A percentile compares a stretch with the other conserved stretches of the same genome.
Conservation (phyloP, 1,284 basidiomycete genomes). For the Malassezia sympodialis region DNA sequence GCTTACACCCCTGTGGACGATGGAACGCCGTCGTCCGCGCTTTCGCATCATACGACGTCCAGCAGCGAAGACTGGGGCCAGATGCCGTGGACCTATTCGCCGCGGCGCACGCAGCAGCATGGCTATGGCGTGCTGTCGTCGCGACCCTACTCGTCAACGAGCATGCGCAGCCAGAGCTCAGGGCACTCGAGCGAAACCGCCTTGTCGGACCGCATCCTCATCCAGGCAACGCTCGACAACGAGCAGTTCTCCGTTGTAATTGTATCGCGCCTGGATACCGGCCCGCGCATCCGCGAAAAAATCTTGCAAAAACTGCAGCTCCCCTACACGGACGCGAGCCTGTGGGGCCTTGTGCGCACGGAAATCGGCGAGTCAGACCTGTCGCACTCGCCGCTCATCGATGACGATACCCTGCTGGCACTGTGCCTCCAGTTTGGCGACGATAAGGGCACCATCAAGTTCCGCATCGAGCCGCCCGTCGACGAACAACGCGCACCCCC, state of each 20-base stretch:
- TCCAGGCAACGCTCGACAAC: conserved; percentile 47
- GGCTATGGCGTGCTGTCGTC: background rate
- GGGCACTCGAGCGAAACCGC: background rate
- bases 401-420: conserved; percentile 41
- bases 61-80: background rate
- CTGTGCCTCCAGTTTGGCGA: conserved; percentile 44
- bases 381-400: conserved; percentile 30
- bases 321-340: background rate
- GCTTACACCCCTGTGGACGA: background rate
- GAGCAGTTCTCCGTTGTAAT: conserved; percentile 46
- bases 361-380: conserved; percentile 40
- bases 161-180: conserved; percentile 6
- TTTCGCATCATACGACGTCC: background rate
- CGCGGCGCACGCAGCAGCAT: background rate
- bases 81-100: background rate
- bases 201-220: conserved; percentile 26
- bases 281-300: conserved; percentile 41
- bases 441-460: conserved; percentile 44
- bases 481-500: background rate
- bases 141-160: conserved; percentile 7
- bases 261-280: conserved; percentile 36
- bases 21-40: background rate
- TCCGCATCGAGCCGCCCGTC: conserved; percentile 30
- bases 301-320: conserved; percentile 24
- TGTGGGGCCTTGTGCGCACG: conserved; percentile 30